Evolutionary conservation across 371 early-diverging fungal species (phyloP), one percentile per base, ranked within the genome.

Genomic region (Rhizopus microsporus): DNA sequence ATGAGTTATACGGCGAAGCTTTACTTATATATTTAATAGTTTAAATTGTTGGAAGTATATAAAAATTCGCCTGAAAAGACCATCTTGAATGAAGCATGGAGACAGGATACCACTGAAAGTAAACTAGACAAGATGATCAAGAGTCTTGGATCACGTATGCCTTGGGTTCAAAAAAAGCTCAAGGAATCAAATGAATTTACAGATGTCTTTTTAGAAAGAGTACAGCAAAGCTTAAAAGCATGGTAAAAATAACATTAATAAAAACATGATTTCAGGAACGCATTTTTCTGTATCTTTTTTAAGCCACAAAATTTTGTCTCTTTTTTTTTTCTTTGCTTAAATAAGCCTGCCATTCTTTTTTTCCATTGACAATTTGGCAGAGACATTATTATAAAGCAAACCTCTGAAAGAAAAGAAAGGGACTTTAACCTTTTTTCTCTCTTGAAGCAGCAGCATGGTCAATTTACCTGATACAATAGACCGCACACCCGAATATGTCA

Each of bases 81-180:
- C 0, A 67, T 74, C 29, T 84, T 91, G 51, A 71, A 75, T 32
- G 90, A 88, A 55, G 75, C 77, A 30, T 91, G 92, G 92, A 82
- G 88, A 29, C 86, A 85, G 42, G 86, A 85, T 30, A 75, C 74
- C 3, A 69, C 75, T 4, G 92, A 90, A 59, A 84, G 78, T 23
- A 86, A 86, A 56, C 71, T 88, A 47, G 77, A 85, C 16, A 91
- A 91, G 57, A 69, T 89, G 72, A 71, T 86, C 32, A 81, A 82
- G 23, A 88, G 88, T 33, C 70, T 91, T 40, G 85, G 81, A 3
- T 67, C 74, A n/a, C 84, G 90, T 37, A 91, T 91, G 89, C 88
- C 89, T 3, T 91, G 92, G 92, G 63, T 90, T 4, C 65, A 66
- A 38, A 66, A 66, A 56, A 60, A 56, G 52, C 12, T 72, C 2